These are phyloP conservation scores for Diaporthe sp. DNA, from an alignment of 2,329 filamentous ascomycete species.

Conservation along the genomic window DNA sequence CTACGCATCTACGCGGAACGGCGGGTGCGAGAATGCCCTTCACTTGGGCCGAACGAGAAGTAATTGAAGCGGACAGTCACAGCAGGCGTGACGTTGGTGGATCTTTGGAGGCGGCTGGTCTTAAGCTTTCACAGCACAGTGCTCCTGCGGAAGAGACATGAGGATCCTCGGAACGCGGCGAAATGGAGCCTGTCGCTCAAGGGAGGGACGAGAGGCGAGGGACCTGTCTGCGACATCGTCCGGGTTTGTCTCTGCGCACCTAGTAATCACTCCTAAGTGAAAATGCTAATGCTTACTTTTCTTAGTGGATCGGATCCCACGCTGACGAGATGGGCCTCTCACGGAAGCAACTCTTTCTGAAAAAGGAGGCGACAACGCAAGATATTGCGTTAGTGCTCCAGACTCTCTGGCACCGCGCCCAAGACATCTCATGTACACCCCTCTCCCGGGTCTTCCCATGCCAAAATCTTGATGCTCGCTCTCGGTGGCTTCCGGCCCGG, in stretches of 20 bases:
- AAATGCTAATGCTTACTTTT: neutral
- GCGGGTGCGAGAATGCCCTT: no score
- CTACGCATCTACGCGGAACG: no score
- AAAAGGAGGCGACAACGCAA: constrained; percentile 25
- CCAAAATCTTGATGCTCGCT: neutral
- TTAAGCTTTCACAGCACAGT: constrained; percentile 1
- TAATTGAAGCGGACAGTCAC: constrained; percentile 3
- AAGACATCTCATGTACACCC: constrained; percentile 5
- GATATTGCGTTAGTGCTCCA: constrained; percentile 15
- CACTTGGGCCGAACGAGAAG: neutral
- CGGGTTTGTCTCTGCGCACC: neutral
- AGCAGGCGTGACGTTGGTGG: neutral
- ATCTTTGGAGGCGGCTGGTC: neutral
- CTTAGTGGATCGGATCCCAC: neutral
- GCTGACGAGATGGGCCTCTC: neutral
- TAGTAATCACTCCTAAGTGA: neutral
- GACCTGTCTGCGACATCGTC: constrained; percentile 1
- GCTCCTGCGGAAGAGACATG: neutral
- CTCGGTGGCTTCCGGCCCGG: constrained; percentile 23
- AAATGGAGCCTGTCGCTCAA: constrained; percentile 4
- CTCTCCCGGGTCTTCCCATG: constrained; percentile 10
- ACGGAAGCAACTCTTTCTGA: constrained; percentile 6
- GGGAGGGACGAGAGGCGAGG: neutral
- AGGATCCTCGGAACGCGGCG: constrained; percentile 12
- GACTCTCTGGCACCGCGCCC: constrained; percentile 7